Base-by-base conservation (phyloP, 805 yeast genomes). In the Blastobotrys parvus region DNA sequence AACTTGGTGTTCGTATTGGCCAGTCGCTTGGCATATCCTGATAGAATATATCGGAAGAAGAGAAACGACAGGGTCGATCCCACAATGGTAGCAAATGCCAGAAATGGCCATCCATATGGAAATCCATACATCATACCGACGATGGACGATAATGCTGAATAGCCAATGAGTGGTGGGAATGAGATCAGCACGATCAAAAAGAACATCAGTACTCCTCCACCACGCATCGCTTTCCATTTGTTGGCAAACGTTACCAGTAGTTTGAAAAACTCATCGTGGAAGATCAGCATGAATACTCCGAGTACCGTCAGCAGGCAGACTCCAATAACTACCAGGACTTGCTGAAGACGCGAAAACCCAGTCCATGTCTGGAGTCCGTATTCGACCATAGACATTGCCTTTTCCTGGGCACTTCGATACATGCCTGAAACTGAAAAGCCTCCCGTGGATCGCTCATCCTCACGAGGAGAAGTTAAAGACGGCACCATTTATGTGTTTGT, bases 161-260 rank as follows among this genome's bases (percentile, higher is more conserved):
- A 89, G 1, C 98, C 98, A 27, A 87, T 61, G 52, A 90, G 50
- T 1, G 97, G 98, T 1, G 98, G 97, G 67, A 90, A 89, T 0
- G 92, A 78, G 3, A 89, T 88, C 1, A 71, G 21, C 50, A 81
- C 74, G 3, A 88, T 62, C 37, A 80, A 59, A 3, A 61, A 15
- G 41, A 79, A 72, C 45, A 89, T 50, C 2, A 67, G 46, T 2
- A 64, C 45, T 49, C 64, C 57, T 35, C 69, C 68, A 16, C 58
- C 58, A 18, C 52, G 55, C 43, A 61, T 50, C 27, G 50, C 50
- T 17, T 56, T 49, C 56, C 63, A 64, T 35, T 45, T 41, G n/a
- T 49, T 49, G 4, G 66, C 51, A 17, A 58, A 46, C n/a, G 44
- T 51, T 16, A 58, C 61, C 48, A 64, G 46, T 49, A 57, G 51